These are phyloP conservation scores for Phytopythium chamaehyphon DNA, from an alignment of 352 stramenopile species.

Conservation along the genomic window DNA sequence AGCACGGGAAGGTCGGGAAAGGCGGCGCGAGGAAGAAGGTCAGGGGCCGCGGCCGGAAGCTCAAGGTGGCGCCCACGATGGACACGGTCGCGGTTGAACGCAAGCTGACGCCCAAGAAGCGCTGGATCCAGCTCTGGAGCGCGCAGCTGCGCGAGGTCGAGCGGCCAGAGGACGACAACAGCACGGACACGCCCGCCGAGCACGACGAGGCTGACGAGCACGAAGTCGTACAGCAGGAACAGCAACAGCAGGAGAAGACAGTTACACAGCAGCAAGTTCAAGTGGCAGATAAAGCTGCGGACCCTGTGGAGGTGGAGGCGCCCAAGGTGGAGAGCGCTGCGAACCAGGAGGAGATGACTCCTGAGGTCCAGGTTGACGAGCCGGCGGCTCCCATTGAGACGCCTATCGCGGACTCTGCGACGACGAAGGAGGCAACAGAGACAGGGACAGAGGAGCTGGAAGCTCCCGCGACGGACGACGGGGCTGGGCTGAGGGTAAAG, in stretches of 20 bases:
- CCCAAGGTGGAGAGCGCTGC: neutral
- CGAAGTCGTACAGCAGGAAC: neutral
- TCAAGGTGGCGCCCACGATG: slow-evolving; percentile 27
- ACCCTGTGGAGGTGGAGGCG: neutral
- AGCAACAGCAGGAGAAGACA: slow-evolving; percentile 2
- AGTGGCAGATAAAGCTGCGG: neutral
- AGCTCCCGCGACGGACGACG: too few species aligned
- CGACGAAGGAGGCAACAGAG: neutral
- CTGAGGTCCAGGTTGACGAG: too few species aligned
- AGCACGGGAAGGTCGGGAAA: slow-evolving; percentile 31
- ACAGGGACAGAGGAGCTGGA: neutral
- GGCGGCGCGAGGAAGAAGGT: slow-evolving; percentile 19
- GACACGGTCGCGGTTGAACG: slow-evolving; percentile 14
- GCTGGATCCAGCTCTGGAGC: slow-evolving; percentile 74
- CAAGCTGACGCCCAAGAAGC: slow-evolving; percentile 69
- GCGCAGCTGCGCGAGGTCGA: slow-evolving; percentile 31
- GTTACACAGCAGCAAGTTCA: slow-evolving; percentile 7
- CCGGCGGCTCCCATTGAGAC: too few species aligned
- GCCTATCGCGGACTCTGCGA: too few species aligned
- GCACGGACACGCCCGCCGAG: neutral
- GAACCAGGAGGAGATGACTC: too few species aligned
- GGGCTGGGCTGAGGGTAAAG: slow-evolving; percentile 46
- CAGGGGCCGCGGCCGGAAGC: slow-evolving; percentile 31
- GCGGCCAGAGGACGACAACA: slow-evolving; percentile 7
- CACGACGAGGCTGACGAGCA: neutral